A percentile compares a stretch with the other conserved stretches of the same genome.
phyloP scores from a whole-genome alignment of 1,284 basidiomycete genomes.

The Athelia sp. region DNA sequence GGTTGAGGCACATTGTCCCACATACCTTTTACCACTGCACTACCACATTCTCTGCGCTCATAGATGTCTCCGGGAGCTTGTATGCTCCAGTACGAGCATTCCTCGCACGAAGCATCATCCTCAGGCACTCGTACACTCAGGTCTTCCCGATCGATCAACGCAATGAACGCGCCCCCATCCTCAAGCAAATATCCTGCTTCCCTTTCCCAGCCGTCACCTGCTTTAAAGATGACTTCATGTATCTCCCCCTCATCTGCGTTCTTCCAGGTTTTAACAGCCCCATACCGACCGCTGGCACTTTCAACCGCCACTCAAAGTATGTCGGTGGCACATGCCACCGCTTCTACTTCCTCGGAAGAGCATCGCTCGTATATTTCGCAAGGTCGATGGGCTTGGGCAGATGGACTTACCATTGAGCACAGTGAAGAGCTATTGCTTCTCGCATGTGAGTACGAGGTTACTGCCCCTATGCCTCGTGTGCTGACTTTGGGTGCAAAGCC shows the following conservation, averaged over 20 bases:
- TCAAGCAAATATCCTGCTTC: slow-evolving; percentile 4
- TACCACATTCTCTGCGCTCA: background rate
- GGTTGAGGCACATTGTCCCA: no score
- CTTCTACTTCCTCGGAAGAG: background rate
- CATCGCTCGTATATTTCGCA: slow-evolving; percentile 24
- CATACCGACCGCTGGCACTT: slow-evolving; percentile 15
- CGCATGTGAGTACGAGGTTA: slow-evolving; percentile 16
- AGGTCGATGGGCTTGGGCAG: slow-evolving; percentile 34
- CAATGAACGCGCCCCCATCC: slow-evolving; percentile 1
- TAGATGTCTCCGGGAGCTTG: background rate
- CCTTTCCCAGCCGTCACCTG: slow-evolving; percentile 7
- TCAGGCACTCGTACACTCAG: background rate
- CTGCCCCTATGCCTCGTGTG: background rate
- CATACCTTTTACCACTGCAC: no score
- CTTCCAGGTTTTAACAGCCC: slow-evolving; percentile 24
- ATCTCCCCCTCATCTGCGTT: slow-evolving; percentile 22
- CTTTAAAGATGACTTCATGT: slow-evolving; percentile 9
- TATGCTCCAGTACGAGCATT: background rate
- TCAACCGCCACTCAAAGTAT: background rate
- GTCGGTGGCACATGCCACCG: background rate
- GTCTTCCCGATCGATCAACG: background rate
- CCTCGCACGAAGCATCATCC: background rate
- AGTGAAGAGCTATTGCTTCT: slow-evolving; percentile 21
- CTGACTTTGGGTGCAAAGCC: slow-evolving; percentile 16
- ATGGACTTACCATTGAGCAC: slow-evolving; percentile 25